Conservation (phyloP, 768 basidiomycete species). For the Leccinellum rugosiceps region DNA sequence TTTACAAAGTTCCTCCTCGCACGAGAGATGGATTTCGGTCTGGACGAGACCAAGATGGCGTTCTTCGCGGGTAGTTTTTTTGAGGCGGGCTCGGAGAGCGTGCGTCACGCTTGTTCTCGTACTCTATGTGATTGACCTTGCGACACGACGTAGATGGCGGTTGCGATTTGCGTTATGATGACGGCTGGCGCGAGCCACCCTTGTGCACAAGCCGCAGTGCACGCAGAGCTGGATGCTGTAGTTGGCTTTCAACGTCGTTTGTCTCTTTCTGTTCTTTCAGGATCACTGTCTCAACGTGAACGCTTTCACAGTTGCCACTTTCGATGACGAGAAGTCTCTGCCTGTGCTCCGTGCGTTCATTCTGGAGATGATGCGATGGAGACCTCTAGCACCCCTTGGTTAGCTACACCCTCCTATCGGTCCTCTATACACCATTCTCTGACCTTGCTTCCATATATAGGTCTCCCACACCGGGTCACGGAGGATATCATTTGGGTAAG, state of each 20-base stretch:
- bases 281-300: neutral
- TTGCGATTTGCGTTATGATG: constrained; percentile 45
- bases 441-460: neutral
- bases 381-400: constrained; percentile 27
- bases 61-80: constrained; percentile 61
- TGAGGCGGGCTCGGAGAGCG: constrained; percentile 54
- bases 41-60: constrained; percentile 49
- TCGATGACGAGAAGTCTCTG: constrained; percentile 30
- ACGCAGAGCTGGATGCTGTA: constrained; percentile 49
- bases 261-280: neutral
- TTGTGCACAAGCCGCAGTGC: constrained; percentile 44
- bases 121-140: neutral
- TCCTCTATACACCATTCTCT: too few relatives aligned
- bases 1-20: constrained; percentile 55
- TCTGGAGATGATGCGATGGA: constrained; percentile 37
- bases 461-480: constrained; percentile 10
- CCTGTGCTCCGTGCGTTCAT: constrained; percentile 33
- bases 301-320: constrained; percentile 30
- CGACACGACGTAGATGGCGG: constrained; percentile 35
- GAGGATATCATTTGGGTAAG: constrained; percentile 17
- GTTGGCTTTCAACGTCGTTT: constrained; percentile 34
- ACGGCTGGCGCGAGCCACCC: constrained; percentile 50
- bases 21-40: constrained; percentile 45
- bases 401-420: neutral
- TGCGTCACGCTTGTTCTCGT: constrained; percentile 6